Evolutionary conservation across 768 basidiomycete genomes (phyloP), one percentile per base, ranked within the genome.

Genomic region (Suillus plorans): DNA sequence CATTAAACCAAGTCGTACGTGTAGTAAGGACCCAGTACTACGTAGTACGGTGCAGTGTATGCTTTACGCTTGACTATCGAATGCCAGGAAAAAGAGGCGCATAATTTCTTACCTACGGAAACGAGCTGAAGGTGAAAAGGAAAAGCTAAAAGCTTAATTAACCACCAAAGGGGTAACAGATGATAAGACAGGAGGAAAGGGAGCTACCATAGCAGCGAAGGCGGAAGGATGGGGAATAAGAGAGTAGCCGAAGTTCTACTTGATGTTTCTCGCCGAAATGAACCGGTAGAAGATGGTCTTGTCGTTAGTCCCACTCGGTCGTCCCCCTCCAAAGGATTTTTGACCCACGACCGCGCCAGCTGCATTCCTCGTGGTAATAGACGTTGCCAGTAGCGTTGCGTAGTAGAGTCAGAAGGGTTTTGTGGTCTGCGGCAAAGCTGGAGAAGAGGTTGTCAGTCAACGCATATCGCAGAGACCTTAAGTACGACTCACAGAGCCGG

Each of bases 61-160:
- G 31, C 64, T 63, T 60, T 57, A 39, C 62, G 65, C 64, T 66
- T 62, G 34, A 31, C 64, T 59, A 42, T 41, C 6, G 57, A 59
- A 42, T 59, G 57, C 57, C 41, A 12, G 5, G 10, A 5, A 28
- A 59, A 28, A 39, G 57, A 39, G 37, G 57, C 70, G 76, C 79
- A 78, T 77, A 77, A 74, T 79, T 84, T 85, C 81, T 80, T 81
- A 81, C 81, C 76, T 82, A 81, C 67, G 67, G 71, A 63, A 60
- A 52, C 42, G 66, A 65, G 68, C 63, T 67, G 56, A 68, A 66
- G 64, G 68, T 67, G 69, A 69, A 69, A 70, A 69, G 67, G 71
- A 62, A 66, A 69, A 69, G 66, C 65, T 62, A 58, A 60, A 64
- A 62, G 52, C 53, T 68, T 63, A 56, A 69, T 58, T 67, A 72